Conservation (phyloP, 352 stramenopile species). For the Pseudoperonospora humuli region DNA sequence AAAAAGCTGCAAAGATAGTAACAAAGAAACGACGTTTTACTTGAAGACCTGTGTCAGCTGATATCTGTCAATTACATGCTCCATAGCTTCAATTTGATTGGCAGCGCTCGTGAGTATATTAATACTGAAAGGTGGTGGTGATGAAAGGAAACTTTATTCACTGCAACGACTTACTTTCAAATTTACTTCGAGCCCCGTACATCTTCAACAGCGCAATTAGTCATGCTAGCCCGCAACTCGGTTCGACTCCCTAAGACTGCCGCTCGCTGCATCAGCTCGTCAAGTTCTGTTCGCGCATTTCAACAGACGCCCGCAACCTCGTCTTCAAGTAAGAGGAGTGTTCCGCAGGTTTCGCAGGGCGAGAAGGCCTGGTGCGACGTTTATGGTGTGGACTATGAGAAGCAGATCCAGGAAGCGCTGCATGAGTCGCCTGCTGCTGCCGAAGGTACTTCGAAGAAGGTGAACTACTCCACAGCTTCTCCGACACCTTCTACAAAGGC, state of each 20-base stretch:
- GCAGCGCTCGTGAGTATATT: too few species aligned
- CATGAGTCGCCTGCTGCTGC: conserved; percentile 32
- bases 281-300: conserved; percentile 23
- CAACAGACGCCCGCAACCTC: conserved; percentile 22
- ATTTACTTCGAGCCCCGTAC: conserved; percentile 2
- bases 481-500: conserved; percentile 3
- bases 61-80: too few species aligned
- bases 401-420: conserved; percentile 53
- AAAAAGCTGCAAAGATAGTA: too few species aligned
- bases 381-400: conserved; percentile 69
- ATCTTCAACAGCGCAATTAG: not conserved
- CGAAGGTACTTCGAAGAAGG: conserved; percentile 10
- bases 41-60: too few species aligned
- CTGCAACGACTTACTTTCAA: conserved; percentile 24
- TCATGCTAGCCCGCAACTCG: conserved; percentile 27
- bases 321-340: conserved; percentile 5
- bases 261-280: conserved; percentile 26
- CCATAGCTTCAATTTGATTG: too few species aligned
- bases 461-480: conserved; percentile 21
- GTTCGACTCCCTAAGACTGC: conserved; percentile 22
- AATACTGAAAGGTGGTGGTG: too few species aligned
- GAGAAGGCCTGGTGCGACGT: conserved; percentile 72
- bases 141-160: too few species aligned
- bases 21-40: too few species aligned
- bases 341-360: conserved; percentile 30